These are phyloP conservation scores for Ophiostoma sp. DNA, from an alignment of 2,329 filamentous ascomycete genomes.

Conservation along the genomic window DNA sequence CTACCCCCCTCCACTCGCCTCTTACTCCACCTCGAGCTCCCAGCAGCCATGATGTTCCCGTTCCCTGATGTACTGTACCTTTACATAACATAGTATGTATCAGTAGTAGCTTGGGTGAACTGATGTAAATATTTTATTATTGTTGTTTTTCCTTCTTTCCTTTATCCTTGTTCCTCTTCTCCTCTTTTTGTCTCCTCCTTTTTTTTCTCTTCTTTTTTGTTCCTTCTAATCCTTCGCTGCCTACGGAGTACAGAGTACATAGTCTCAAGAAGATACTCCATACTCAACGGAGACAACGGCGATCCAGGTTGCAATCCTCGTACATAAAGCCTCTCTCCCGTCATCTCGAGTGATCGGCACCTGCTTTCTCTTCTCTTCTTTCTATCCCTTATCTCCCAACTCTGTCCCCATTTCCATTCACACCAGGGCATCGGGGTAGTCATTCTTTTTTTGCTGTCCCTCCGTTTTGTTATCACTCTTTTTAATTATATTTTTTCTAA, in stretches of 20 bases:
- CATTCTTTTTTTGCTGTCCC: not conserved
- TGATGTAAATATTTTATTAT: not conserved
- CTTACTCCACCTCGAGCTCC: constrained; percentile 1
- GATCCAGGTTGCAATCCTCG: not conserved
- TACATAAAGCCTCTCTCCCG: constrained; percentile 7
- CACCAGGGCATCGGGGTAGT: not conserved
- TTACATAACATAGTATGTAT: not conserved
- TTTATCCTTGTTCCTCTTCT: not conserved
- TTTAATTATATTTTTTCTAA: not conserved
- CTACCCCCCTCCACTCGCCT: constrained; percentile 4
- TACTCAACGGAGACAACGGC: not conserved
- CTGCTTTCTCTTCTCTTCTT: constrained; percentile 8
- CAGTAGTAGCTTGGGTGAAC: no score
- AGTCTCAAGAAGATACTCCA: not conserved
- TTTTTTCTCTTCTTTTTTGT: not conserved
- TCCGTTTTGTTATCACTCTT: not conserved
- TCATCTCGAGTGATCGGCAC: constrained; percentile 15
- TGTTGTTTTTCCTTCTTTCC: not conserved
- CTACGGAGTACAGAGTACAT: not conserved
- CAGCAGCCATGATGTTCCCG: not conserved
- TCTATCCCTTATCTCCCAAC: not conserved
- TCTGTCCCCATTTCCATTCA: not conserved
- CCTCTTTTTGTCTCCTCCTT: not conserved
- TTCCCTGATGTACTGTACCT: not conserved
- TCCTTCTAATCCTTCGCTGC: not conserved